These are phyloP conservation scores for Penicillium sp. DNA, from an alignment of 2,329 filamentous ascomycete genomes.

Conservation along the genomic window DNA sequence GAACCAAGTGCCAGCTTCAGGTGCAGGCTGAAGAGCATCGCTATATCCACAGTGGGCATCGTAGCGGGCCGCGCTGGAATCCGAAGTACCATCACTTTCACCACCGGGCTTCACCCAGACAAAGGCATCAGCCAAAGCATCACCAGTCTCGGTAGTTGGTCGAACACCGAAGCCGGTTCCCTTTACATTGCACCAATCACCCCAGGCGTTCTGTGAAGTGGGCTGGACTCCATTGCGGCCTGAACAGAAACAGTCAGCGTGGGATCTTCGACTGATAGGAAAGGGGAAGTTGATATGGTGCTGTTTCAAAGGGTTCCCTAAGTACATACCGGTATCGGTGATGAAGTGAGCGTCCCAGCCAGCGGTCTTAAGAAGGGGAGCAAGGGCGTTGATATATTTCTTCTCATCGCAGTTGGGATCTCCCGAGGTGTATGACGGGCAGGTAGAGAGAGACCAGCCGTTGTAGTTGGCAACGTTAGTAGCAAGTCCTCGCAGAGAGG, in stretches of 20 bases:
- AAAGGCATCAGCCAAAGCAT: conserved; percentile 60
- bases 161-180: conserved; percentile 63
- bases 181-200: conserved; percentile 66
- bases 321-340: conserved; percentile 48
- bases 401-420: conserved; percentile 55
- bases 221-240: conserved; percentile 62
- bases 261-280: not conserved
- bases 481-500: conserved; percentile 51
- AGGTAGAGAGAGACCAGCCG: conserved; percentile 47
- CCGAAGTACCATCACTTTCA: conserved; percentile 52
- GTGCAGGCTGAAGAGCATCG: conserved; percentile 60
- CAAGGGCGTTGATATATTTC: conserved; percentile 51
- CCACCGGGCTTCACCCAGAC: conserved; percentile 70
- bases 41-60: conserved; percentile 55
- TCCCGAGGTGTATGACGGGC: conserved; percentile 44
- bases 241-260: conserved; percentile 16
- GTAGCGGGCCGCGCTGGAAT: conserved; percentile 51
- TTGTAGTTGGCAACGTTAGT: conserved; percentile 62
- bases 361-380: conserved; percentile 46
- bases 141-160: conserved; percentile 61
- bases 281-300: not conserved
- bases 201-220: conserved; percentile 55
- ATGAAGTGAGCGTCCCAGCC: conserved; percentile 57
- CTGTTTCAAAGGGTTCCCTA: fast-evolving
- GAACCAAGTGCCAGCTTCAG: conserved; percentile 69